These are phyloP conservation scores for Avena atlantica DNA, from an alignment of 176 grass and related monocot genomes.

Conservation along the genomic window DNA sequence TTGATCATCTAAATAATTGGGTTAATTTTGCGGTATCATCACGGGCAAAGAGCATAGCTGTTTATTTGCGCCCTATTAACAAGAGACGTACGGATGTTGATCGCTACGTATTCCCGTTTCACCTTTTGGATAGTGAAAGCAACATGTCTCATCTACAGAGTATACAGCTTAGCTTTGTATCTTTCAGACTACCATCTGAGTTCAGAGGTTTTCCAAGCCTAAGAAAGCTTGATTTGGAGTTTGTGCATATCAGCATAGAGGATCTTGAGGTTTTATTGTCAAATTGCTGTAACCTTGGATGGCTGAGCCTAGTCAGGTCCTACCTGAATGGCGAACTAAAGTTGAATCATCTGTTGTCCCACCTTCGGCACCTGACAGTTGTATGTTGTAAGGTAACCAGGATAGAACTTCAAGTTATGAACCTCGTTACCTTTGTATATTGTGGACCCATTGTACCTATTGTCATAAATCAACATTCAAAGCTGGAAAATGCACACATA, in stretches of 20 bases:
- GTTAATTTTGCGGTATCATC: neutral
- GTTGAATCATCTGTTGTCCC: neutral
- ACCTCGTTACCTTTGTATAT: conserved; percentile 1
- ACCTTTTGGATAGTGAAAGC: neutral
- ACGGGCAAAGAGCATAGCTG: neutral
- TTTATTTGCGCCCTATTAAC: neutral
- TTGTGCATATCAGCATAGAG: neutral
- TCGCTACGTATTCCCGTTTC: neutral
- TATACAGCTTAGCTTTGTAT: neutral
- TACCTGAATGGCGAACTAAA: neutral
- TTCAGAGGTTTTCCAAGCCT: conserved; percentile 2
- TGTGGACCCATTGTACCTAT: neutral
- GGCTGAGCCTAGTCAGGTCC: too few relatives aligned
- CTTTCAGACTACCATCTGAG: neutral
- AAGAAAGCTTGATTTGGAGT: neutral
- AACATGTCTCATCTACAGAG: neutral
- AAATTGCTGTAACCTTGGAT: neutral
- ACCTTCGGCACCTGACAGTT: neutral
- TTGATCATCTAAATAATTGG: conserved; percentile 21
- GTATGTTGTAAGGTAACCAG: neutral
- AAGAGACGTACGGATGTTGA: neutral
- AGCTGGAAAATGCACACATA: neutral
- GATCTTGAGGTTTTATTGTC: neutral
- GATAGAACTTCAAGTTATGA: neutral
- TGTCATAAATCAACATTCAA: neutral